phyloP scores from a whole-genome alignment of 257 asterid genomes.

The Solanum lycopersicoides region DNA sequence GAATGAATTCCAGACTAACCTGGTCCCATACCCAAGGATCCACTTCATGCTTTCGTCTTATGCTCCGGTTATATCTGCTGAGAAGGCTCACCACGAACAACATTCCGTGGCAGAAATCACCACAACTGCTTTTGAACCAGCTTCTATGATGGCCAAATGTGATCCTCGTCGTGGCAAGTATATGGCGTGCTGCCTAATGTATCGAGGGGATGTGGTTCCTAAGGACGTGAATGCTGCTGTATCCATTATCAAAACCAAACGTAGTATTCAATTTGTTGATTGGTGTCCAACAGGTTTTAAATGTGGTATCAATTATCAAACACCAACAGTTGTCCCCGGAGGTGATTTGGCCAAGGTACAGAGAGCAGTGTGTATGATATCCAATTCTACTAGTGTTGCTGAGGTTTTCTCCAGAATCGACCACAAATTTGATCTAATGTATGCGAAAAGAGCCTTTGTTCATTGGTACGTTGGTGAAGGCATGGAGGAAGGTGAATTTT shows the following conservation, averaged over 20 bases:
- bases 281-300: conserved; percentile 8
- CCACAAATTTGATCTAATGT: conserved; percentile 4
- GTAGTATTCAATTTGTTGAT: background rate
- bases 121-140: conserved; percentile 1
- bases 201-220: conserved; percentile 6
- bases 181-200: conserved; percentile 5
- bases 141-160: conserved; percentile 7
- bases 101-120: conserved; percentile 5
- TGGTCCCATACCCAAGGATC: conserved; percentile 4
- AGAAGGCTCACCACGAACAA: background rate
- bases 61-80: conserved; percentile 2
- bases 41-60: conserved; percentile 9
- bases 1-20: conserved; percentile 4
- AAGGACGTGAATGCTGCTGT: conserved; percentile 2
- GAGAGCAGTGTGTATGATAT: conserved; percentile 4
- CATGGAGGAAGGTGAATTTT: conserved; percentile 7
- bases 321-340: conserved; percentile 1
- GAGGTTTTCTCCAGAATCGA: conserved; percentile 4
- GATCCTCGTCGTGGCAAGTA: conserved; percentile 7
- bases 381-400: conserved; percentile 1
- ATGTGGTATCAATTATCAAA: conserved; percentile 1
- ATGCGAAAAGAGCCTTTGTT: conserved; percentile 3
- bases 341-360: conserved; percentile 5
- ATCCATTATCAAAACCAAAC: background rate
- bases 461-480: conserved; percentile 12